Evolutionary conservation across 169 alveolate genomes (phyloP).

Genomic region (Eimeria sp.): DNA sequence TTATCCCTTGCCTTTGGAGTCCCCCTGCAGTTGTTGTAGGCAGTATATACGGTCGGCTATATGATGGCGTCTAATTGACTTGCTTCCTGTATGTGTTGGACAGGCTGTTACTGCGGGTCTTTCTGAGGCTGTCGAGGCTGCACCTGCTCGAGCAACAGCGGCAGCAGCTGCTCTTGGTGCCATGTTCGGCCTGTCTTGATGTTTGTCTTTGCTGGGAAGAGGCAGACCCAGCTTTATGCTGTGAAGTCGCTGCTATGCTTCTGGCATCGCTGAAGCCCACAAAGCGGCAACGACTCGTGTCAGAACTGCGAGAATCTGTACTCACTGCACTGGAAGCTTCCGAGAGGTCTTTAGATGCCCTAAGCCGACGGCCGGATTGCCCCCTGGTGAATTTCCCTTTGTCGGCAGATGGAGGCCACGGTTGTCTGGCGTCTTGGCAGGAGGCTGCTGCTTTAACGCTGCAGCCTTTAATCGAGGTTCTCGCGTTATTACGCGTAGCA

Average conservation of each 20-base stretch:
- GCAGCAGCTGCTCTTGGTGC: slow-evolving; percentile 42
- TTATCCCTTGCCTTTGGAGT: neutral
- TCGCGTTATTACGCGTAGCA: slow-evolving; percentile 46
- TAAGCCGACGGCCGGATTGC: slow-evolving; percentile 22
- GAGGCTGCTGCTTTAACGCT: slow-evolving; percentile 57
- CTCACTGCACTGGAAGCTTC: slow-evolving; percentile 35
- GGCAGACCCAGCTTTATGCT: slow-evolving; percentile 35
- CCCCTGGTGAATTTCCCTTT: slow-evolving; percentile 4
- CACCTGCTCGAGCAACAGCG: slow-evolving; percentile 22
- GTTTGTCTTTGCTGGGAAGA: slow-evolving; percentile 62
- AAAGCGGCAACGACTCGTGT: slow-evolving; percentile 49
- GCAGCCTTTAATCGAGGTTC: slow-evolving; percentile 60
- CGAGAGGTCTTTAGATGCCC: neutral
- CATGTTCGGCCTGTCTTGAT: slow-evolving; percentile 59
- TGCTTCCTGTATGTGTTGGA: neutral
- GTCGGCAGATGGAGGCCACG: neutral
- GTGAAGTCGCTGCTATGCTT: slow-evolving; percentile 28
- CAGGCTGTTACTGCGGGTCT: slow-evolving; percentile 66
- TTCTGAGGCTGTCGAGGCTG: slow-evolving; percentile 61
- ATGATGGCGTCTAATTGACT: neutral
- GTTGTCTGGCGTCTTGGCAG: slow-evolving; percentile 3
- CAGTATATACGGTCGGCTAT: too few relatives aligned
- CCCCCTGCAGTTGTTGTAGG: neutral
- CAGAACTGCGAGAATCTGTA: slow-evolving; percentile 38
- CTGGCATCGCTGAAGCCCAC: slow-evolving; percentile 70